phyloP scores from a whole-genome alignment of 1,284 basidiomycete genomes.

The Schizophyllum amplum region DNA sequence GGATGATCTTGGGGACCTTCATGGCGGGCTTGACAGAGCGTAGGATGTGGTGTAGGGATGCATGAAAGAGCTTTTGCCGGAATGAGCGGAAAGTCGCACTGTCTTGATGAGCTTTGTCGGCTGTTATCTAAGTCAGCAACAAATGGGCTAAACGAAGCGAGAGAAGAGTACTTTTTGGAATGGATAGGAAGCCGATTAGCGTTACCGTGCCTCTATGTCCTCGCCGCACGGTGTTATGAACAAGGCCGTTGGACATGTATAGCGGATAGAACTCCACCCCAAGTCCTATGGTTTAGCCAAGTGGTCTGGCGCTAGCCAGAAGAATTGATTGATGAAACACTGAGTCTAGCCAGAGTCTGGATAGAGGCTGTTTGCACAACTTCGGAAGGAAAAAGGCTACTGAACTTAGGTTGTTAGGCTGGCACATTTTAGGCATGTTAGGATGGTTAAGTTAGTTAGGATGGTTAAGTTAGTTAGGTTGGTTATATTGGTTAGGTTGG shows the following conservation, averaged over 20 bases:
- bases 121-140: background rate
- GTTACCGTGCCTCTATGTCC: constrained; percentile 20
- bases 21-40: constrained; percentile 11
- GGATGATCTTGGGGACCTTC: constrained; percentile 10
- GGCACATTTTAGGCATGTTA: no score
- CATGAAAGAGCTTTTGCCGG: constrained; percentile 14
- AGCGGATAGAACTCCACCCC: constrained; percentile 26
- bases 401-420: no score
- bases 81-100: constrained; percentile 11
- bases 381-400: no score
- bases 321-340: no score
- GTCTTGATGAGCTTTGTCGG: background rate
- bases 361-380: no score
- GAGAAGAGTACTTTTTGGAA: constrained; percentile 30
- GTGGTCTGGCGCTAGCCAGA: no score
- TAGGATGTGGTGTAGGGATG: constrained; percentile 11
- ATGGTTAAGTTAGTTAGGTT: no score
- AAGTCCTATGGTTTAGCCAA: no score
- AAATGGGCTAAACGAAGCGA: no score
- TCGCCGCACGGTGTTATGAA: constrained; percentile 21
- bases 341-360: no score
- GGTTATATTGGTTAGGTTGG: no score
- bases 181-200: constrained; percentile 24
- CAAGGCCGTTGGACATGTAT: constrained; percentile 22
- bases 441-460: no score